Conservation (phyloP, 2,329 filamentous ascomycete species). For the Talaromyces atroroseus region DNA sequence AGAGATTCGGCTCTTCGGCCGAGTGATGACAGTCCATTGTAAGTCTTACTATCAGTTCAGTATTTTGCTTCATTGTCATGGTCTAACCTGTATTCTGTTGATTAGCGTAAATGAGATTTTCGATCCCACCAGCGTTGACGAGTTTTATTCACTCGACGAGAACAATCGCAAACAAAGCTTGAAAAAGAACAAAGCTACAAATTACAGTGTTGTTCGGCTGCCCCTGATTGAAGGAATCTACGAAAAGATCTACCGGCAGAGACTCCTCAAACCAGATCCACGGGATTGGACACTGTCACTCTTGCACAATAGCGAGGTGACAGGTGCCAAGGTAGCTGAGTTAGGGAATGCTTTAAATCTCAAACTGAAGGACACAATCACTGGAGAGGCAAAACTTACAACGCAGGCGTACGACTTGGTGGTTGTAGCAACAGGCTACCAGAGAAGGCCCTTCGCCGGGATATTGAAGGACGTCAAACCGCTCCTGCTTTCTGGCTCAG, state of each 20-base stretch:
- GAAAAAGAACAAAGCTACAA: constrained; percentile 11
- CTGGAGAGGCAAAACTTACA: background rate
- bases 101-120: constrained; percentile 14
- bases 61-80: background rate
- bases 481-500: background rate
- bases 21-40: constrained; percentile 15
- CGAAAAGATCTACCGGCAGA: constrained; percentile 12
- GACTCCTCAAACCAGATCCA: constrained; percentile 2
- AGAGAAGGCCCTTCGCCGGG: constrained; percentile 6
- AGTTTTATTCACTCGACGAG: constrained; percentile 9
- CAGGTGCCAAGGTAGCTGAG: background rate
- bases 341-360: constrained; percentile 4
- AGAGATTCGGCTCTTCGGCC: constrained; percentile 12
- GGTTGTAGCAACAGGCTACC: constrained; percentile 12
- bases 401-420: constrained; percentile 9
- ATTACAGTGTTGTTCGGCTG: constrained; percentile 13
- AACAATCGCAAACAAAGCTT: constrained; percentile 1
- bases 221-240: constrained; percentile 10
- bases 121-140: constrained; percentile 12
- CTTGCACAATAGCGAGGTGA: constrained; percentile 3
- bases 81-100: background rate
- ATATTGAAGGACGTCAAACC: constrained; percentile 11
- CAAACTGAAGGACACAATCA: constrained; percentile 4
- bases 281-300: constrained; percentile 1
- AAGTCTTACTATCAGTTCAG: background rate